These are phyloP conservation scores for Pharnaceum exiguum DNA, from an alignment of 148 eudicot genomes.

Conservation along the genomic window DNA sequence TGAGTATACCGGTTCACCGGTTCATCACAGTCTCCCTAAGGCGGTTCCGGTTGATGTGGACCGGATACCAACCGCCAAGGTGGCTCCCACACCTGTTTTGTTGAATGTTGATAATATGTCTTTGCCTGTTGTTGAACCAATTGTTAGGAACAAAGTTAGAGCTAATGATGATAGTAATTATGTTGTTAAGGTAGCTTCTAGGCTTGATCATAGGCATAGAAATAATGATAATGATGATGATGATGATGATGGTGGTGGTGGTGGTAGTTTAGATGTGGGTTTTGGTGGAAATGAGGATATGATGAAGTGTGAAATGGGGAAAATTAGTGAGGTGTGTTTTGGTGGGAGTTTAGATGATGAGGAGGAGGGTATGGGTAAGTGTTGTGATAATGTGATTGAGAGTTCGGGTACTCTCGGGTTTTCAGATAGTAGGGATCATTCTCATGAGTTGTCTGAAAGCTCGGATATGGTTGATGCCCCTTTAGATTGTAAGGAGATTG, in stretches of 20 bases:
- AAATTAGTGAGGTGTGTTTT: not conserved
- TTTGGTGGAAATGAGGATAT: conserved; percentile 7
- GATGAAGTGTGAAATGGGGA: not conserved
- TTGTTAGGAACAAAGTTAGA: conserved; percentile 28
- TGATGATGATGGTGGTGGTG: not conserved
- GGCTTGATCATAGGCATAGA: not conserved
- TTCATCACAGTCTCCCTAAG: conserved; percentile 40
- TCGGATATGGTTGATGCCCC: conserved; percentile 50
- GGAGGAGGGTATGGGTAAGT: conserved; percentile 5
- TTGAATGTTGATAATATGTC: conserved; percentile 36
- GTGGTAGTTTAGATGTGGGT: not conserved
- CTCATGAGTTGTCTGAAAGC: conserved; percentile 53
- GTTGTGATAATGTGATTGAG: conserved; percentile 21
- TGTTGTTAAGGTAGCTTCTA: conserved; percentile 8
- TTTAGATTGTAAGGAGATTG: conserved; percentile 22
- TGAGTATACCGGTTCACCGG: conserved; percentile 75
- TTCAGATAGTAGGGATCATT: conserved; percentile 48
- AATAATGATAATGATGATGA: not conserved
- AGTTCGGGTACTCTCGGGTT: conserved; percentile 63
- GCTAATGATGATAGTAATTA: not conserved
- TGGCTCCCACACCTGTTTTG: conserved; percentile 29
- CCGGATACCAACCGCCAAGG: conserved; percentile 49
- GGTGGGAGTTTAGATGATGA: conserved; percentile 4
- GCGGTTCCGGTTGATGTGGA: conserved; percentile 54
- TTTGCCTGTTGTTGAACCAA: conserved; percentile 56